phyloP scores from a whole-genome alignment of 164 flowering plant species.

The Liriodendron chinense region DNA sequence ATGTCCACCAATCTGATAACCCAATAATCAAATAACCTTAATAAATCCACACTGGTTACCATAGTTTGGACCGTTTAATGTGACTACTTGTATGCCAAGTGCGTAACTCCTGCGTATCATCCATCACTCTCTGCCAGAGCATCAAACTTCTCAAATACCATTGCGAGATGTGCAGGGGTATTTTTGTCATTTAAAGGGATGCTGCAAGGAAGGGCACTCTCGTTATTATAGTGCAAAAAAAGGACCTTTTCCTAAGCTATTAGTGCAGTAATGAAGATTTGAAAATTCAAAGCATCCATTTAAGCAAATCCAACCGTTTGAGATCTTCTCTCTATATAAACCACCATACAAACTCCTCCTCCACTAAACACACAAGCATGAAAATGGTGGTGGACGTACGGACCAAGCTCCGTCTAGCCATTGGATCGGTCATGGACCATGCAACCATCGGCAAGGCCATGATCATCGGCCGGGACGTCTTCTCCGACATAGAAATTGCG shows the following conservation, averaged over 20 bases:
- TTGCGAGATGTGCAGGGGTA: not conserved
- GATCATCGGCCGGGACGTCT: conserved; percentile 34
- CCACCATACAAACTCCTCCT: not conserved
- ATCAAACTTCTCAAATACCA: no score
- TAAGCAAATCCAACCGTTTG: not conserved
- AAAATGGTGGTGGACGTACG: conserved; percentile 27
- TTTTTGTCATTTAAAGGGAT: not conserved
- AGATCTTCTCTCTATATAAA: conserved; percentile 9
- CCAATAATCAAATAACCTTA: no score
- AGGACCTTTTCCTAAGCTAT: not conserved
- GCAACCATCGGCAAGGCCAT: conserved; percentile 68
- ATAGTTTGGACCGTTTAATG: no score
- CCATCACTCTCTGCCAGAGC: not conserved
- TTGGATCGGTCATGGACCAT: conserved; percentile 68
- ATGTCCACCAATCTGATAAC: no score
- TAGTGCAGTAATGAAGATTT: not conserved
- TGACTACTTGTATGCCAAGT: no score
- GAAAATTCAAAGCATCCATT: conserved; percentile 1
- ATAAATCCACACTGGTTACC: no score
- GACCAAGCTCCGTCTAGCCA: conserved; percentile 46
- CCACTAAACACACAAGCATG: not conserved
- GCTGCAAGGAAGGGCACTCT: not conserved
- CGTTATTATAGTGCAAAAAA: not conserved
- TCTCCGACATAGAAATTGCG: conserved; percentile 57
- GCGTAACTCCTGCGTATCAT: not conserved